Percentiles rank a stretch among this genome's conserved stretches.
Conservation (phyloP, 495 filamentous ascomycete genomes). For the Penicillium verhagenii region DNA sequence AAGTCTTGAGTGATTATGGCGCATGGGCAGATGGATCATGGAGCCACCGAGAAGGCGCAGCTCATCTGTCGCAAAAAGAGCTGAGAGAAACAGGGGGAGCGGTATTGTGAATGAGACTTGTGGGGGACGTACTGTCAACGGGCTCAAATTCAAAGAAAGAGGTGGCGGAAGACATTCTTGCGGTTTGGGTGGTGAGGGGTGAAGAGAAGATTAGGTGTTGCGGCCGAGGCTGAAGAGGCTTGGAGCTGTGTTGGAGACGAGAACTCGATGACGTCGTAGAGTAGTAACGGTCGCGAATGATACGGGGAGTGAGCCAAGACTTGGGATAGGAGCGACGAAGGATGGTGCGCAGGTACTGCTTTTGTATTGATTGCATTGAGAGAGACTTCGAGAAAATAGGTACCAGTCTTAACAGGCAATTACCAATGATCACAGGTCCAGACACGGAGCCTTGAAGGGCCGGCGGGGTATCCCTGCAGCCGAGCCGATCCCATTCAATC, state of each 20-base stretch:
- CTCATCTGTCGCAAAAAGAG: too few relatives aligned
- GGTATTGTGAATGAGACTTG: background rate
- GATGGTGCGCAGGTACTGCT: constrained; percentile 9
- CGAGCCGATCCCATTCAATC: constrained; percentile 1
- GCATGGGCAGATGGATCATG: background rate
- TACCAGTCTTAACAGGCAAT: constrained; percentile 10
- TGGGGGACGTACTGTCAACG: constrained; percentile 64
- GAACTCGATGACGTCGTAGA: constrained; percentile 16
- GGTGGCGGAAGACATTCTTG: constrained; percentile 82
- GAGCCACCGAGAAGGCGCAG: too few relatives aligned
- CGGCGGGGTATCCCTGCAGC: background rate
- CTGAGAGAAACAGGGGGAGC: too few relatives aligned
- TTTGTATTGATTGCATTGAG: constrained; percentile 9
- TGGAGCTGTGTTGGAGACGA: background rate
- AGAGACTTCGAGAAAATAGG: background rate
- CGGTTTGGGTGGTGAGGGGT: constrained; percentile 11
- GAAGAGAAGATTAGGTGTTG: background rate
- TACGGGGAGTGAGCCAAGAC: constrained; percentile 4
- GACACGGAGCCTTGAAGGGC: constrained; percentile 10
- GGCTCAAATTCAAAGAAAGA: constrained; percentile 91
- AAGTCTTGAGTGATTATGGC: too few relatives aligned
- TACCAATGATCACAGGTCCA: constrained; percentile 18
- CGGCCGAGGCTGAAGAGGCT: background rate
- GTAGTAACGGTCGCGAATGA: background rate
- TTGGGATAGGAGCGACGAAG: background rate